Base-by-base conservation (phyloP, 331 rosid genomes). In the Phaseolus coccineus region DNA sequence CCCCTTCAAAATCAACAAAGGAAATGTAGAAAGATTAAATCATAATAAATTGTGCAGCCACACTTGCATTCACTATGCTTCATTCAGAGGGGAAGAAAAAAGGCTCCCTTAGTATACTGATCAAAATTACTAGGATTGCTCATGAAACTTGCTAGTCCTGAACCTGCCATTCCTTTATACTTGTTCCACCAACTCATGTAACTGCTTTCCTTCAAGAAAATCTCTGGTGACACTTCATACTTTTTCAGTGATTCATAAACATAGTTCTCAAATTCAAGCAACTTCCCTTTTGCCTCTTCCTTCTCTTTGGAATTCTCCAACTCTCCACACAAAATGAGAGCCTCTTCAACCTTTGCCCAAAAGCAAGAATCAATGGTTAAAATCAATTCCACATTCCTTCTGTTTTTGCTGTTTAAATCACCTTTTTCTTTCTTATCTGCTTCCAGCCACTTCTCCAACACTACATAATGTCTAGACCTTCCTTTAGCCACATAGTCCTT, bases 311-410 rank as follows among this genome's bases (percentile, higher is more conserved):
- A 33, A 5, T 0, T 53, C 0, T 15, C 69, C 69, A 89, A 8
- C 56, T 19, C 10, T 8, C 52, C 2, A 68, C 88, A 89, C 4
- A 47, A 82, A 37, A 87, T 73, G 7, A 10, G 75, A 74, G 87
- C 93, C 68, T 89, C 92, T 80, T 93, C 96, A 74, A 91, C 89
- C 3, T 51, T 40, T 24, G 88, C 93, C 98, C 97, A 93, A 61
- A 93, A 93, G 78, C 93, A 87, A 24, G 97, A 90, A 81, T 91
- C 97, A 10, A 84, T 25, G 1, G 87, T 94, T 63, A 91, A 78
- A 72, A 53, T 72, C 4, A 78, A 48, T 4, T 56, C 71, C 56
- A 90, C 88, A 3, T 61, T 76, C 57, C 40, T 33, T 10, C 67
- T 78, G 5, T 52, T 90, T 1, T 19, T 11, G 0, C 3, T 28